Conservation (phyloP, 73 alveolate species). For the Blepharisma stoltei region DNA sequence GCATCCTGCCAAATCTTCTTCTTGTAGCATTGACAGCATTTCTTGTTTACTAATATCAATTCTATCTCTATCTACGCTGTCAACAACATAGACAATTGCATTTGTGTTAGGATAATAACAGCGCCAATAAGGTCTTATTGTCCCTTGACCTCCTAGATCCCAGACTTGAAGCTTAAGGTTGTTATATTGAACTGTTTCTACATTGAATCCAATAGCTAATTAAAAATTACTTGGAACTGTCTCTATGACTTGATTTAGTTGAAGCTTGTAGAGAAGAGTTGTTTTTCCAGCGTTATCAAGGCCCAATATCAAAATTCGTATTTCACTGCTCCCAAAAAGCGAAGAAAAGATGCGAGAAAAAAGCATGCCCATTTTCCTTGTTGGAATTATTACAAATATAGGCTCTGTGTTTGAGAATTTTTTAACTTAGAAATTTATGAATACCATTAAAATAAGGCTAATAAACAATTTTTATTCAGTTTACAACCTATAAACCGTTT, state of each 20-base stretch:
- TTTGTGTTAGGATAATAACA: constrained; percentile 81
- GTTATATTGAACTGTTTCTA: constrained; percentile 72
- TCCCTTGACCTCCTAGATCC: constrained; percentile 91
- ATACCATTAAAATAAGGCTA: no score
- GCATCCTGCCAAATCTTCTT: constrained; percentile 45
- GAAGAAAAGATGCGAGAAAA: constrained; percentile 18
- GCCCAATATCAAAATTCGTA: constrained; percentile 67
- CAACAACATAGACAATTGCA: constrained; percentile 73
- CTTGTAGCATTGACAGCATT: constrained; percentile 49
- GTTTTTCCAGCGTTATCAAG: constrained; percentile 97
- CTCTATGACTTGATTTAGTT: constrained; percentile 58
- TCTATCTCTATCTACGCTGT: constrained; percentile 65
- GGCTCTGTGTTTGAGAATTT: not conserved
- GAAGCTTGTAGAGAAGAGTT: constrained; percentile 72
- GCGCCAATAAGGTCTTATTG: constrained; percentile 79
- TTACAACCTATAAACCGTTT: no score
- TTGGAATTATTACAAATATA: no score
- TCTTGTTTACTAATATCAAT: constrained; percentile 56
- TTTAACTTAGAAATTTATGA: no score
- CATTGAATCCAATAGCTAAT: constrained; percentile 80
- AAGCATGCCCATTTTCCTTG: constrained; percentile 24
- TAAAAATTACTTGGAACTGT: constrained; percentile 69
- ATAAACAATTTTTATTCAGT: no score
- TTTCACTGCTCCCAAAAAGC: constrained; percentile 21
- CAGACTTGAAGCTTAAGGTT: constrained; percentile 73